Percentiles rank a stretch among this genome's conserved stretches.
These are phyloP conservation scores for Chytriomyces sp. DNA, from an alignment of 192 early-diverging fungal species.

Conservation along the genomic window DNA sequence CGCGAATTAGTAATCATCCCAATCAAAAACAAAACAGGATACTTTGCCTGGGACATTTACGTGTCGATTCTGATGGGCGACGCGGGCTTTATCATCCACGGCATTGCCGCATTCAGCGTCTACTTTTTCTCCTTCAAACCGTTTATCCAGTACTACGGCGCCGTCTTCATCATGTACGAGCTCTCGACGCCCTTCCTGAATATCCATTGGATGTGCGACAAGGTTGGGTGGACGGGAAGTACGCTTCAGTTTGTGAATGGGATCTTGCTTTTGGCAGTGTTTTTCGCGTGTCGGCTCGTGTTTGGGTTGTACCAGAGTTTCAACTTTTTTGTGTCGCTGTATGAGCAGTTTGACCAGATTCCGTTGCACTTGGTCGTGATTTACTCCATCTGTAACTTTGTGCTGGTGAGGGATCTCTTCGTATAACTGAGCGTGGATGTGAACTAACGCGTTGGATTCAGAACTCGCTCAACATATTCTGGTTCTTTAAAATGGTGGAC, in stretches of 20 bases:
- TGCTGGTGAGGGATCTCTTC: too few relatives aligned
- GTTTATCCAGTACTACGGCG: slow-evolving; percentile 85
- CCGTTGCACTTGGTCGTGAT: slow-evolving; percentile 42
- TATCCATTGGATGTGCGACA: slow-evolving; percentile 92
- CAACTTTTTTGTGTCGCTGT: slow-evolving; percentile 50
- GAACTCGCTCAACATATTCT: slow-evolving; percentile 69
- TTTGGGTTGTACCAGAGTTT: slow-evolving; percentile 82
- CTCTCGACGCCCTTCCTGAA: slow-evolving; percentile 89
- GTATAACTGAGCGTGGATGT: too few relatives aligned
- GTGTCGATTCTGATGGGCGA: slow-evolving; percentile 72
- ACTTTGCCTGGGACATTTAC: slow-evolving; percentile 91
- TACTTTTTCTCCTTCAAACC: slow-evolving; percentile 77
- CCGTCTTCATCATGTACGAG: slow-evolving; percentile 89
- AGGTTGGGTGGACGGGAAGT: slow-evolving; percentile 80
- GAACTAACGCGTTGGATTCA: too few relatives aligned
- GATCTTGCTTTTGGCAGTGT: slow-evolving; percentile 71
- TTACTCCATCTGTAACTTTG: slow-evolving; percentile 63
- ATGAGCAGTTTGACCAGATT: slow-evolving; percentile 31
- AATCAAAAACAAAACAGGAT: slow-evolving; percentile 36
- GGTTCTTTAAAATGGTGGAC: slow-evolving; percentile 55
- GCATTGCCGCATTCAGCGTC: slow-evolving; percentile 73
- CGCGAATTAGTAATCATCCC: too few relatives aligned
- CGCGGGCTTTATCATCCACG: slow-evolving; percentile 83
- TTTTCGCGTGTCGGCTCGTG: slow-evolving; percentile 76
- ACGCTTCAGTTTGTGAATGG: slow-evolving; percentile 84